phyloP scores from a whole-genome alignment of 2,329 filamentous ascomycete species.

The Stachybotrys chlorohalonatus region DNA sequence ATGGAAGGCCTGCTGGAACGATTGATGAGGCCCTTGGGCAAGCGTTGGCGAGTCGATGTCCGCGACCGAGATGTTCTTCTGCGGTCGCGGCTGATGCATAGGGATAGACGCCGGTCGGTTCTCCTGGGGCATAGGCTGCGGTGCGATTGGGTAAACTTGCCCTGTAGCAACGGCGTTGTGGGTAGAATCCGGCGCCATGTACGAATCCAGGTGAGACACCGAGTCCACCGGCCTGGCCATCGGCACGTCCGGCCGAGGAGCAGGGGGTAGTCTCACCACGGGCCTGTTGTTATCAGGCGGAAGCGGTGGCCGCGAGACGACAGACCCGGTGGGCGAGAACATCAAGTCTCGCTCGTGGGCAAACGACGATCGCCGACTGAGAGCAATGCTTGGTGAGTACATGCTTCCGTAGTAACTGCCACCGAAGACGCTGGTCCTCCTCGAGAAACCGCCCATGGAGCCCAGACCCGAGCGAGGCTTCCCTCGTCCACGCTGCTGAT shows the following conservation, averaged over 20 bases:
- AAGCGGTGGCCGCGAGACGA: conserved; percentile 59
- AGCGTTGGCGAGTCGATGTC: conserved; percentile 79
- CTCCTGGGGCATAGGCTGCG: conserved; percentile 49
- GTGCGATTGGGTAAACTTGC: conserved; percentile 45
- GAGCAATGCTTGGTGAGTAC: conserved; percentile 79
- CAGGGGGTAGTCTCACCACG: conserved; percentile 74
- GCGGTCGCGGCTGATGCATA: conserved; percentile 91
- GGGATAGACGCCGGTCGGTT: conserved; percentile 44
- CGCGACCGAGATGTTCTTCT: conserved; percentile 87
- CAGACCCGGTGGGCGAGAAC: conserved; percentile 72
- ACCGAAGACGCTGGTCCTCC: conserved; percentile 74
- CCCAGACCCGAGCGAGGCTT: conserved; percentile 65
- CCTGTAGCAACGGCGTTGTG: conserved; percentile 46
- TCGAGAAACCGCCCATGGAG: conserved; percentile 58
- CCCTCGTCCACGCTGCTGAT: conserved; percentile 68
- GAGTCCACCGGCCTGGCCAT: conserved; percentile 7
- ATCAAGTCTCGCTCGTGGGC: conserved; percentile 59
- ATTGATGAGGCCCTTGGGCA: conserved; percentile 47
- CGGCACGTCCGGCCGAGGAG: conserved; percentile 23
- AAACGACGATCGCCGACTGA: conserved; percentile 81
- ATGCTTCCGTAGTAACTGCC: conserved; percentile 63
- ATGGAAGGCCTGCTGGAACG: conserved; percentile 87
- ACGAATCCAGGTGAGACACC: conserved; percentile 7
- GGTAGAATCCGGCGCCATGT: conserved; percentile 18
- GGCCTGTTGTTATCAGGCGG: conserved; percentile 56